Base-by-base conservation (phyloP, 495 filamentous ascomycete genomes). In the Bombardia bombarda region DNA sequence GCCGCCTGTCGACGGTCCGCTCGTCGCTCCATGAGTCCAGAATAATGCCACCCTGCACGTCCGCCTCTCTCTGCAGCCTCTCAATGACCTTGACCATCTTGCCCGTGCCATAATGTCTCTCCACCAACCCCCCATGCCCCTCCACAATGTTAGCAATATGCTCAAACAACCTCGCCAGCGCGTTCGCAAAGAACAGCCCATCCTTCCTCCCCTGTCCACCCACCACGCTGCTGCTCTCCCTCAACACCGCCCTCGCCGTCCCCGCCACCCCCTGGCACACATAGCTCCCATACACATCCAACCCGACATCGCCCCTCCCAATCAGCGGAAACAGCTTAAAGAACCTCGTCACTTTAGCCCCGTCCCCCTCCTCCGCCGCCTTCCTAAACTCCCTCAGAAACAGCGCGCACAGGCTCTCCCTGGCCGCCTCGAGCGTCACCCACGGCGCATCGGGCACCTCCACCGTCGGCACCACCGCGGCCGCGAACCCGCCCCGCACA, bases 291-390 rank as follows among this genome's bases (percentile, higher is more conserved):
- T 98, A 98, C 3, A 93, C 87, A 66, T 97, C 90, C 37, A 97
- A 60, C 4, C 92, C 92, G 7, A 87, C 83, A 45, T 96, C 85
- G 2, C 83, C 83, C 53, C 87, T 80, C 19, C 87, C 92, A 57
- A 98, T 95, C 3, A 98, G 70, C 18, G 92, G 92, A 57, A 98
- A 98, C 33, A 98, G 66, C 67, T 98, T 98, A 66, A 98, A 98
- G 63, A 97, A 98, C 39, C 92, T 76, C 4, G 92, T 96, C 34
- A 98, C 85, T 57, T 82, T 85, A 18, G 83, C 78, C 0, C 86
- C 87, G 55, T 98, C 89, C 23, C 73, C 80, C 40, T 89, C 87
- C 46, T 79, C 74, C 2, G 88, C 85, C 7, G 92, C 93, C 65
- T 86, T 90, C 55, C 94, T 87, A 58, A 98, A 98, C 68, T 97